phyloP scores from a whole-genome alignment of 208 protist species.

The Trypanosoma platydactyli region DNA sequence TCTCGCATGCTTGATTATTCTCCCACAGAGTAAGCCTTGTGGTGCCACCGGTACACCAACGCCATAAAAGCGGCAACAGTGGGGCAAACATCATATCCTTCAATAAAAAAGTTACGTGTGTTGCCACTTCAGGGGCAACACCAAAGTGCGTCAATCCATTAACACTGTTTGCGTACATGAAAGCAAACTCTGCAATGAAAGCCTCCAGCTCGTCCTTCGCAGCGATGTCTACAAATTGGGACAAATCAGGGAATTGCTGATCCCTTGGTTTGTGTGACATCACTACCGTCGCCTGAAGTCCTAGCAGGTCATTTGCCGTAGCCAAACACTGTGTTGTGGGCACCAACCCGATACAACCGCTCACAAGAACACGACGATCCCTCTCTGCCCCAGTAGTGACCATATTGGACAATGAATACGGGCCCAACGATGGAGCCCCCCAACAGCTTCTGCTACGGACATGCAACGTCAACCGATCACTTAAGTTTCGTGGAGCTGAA shows the following conservation, averaged over 20 bases:
- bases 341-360: slow-evolving; percentile 42
- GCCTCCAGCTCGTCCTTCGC: slow-evolving; percentile 10
- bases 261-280: too few relatives aligned
- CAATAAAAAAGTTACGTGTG: slow-evolving; percentile 39
- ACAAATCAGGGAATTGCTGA: too few relatives aligned
- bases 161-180: slow-evolving; percentile 58
- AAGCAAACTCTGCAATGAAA: slow-evolving; percentile 53
- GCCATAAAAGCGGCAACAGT: slow-evolving; percentile 43
- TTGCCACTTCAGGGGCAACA: slow-evolving; percentile 12
- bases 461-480: slow-evolving; percentile 56
- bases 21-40: not conserved
- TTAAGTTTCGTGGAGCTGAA: slow-evolving; percentile 1
- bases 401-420: slow-evolving; percentile 76
- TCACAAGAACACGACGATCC: slow-evolving; percentile 31
- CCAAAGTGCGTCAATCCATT: slow-evolving; percentile 42
- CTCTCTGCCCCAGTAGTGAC: slow-evolving; percentile 8
- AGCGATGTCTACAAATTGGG: not conserved
- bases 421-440: slow-evolving; percentile 83
- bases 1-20: not conserved
- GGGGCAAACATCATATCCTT: slow-evolving; percentile 26
- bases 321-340: slow-evolving; percentile 41
- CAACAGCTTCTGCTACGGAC: slow-evolving; percentile 92
- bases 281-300: not conserved
- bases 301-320: slow-evolving; percentile 27
- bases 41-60: not conserved